Evolutionary conservation across 1,139 yeast genomes (phyloP).

Genomic region (Taiozyma sp.): DNA sequence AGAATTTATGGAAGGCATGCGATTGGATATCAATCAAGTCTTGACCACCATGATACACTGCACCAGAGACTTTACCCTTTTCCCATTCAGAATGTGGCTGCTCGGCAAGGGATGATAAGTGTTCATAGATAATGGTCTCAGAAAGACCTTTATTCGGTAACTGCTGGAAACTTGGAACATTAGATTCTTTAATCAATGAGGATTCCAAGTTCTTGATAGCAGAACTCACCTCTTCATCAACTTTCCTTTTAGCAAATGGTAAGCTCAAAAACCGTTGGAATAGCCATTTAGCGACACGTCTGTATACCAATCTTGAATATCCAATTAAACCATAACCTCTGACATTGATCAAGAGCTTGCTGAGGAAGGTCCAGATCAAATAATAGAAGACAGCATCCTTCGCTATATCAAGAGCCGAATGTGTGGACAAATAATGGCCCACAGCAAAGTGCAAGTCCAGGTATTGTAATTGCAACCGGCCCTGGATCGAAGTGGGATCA

Average conservation of each 20-base stretch:
- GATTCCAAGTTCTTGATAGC: conserved; percentile 46
- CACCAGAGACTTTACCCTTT: conserved; percentile 85
- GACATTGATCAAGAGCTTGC: conserved; percentile 1
- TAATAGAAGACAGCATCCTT: background rate
- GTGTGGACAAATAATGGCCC: background rate
- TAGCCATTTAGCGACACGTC: conserved; percentile 3
- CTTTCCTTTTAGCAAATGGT: conserved; percentile 51
- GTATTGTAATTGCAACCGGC: background rate
- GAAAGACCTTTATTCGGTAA: conserved; percentile 58
- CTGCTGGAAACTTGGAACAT: conserved; percentile 37
- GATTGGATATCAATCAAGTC: conserved; percentile 70
- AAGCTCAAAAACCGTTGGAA: conserved; percentile 37
- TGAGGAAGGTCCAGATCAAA: background rate
- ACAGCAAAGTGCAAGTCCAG: background rate
- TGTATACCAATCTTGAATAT: conserved; percentile 1
- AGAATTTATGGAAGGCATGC: conserved; percentile 65
- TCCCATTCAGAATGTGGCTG: conserved; percentile 76
- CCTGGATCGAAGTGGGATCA: background rate
- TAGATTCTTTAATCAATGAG: conserved; percentile 44
- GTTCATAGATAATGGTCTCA: conserved; percentile 36
- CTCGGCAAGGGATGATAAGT: conserved; percentile 42
- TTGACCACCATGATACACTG: conserved; percentile 92
- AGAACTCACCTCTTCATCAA: conserved; percentile 52
- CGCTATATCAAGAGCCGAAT: background rate
- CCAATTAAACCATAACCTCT: conserved; percentile 15